Percentiles rank a stretch among this genome's conserved stretches.
Evolutionary conservation across 2,329 filamentous ascomycete species (phyloP).

Genomic region (Aspergillus sp.): DNA sequence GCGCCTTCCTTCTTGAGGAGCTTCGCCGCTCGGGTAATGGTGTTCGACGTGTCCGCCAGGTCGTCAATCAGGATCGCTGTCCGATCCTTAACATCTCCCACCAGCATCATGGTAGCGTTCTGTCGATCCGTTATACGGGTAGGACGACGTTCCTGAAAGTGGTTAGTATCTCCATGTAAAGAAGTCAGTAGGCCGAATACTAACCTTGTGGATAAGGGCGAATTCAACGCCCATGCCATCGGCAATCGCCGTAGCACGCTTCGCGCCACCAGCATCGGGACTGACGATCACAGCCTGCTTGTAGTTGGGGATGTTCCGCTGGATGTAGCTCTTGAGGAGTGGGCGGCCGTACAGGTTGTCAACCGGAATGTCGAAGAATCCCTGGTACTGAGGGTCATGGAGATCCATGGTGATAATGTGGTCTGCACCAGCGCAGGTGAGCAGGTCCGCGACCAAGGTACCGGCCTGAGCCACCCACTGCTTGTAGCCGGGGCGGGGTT

Average conservation of each 20-base stretch:
- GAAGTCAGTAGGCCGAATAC: slow-evolving; percentile 21
- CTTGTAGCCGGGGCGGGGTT: slow-evolving; percentile 90
- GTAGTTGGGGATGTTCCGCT: slow-evolving; percentile 80
- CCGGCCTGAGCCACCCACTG: slow-evolving; percentile 98
- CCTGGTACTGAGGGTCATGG: slow-evolving; percentile 94
- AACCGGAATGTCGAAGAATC: slow-evolving; percentile 97
- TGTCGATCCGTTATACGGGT: slow-evolving; percentile 83
- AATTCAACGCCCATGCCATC: slow-evolving; percentile 93
- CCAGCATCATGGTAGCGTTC: slow-evolving; percentile 86
- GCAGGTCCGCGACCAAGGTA: slow-evolving; percentile 87
- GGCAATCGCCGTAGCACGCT: slow-evolving; percentile 92
- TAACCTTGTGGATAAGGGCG: slow-evolving; percentile 95
- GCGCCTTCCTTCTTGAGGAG: slow-evolving; percentile 92
- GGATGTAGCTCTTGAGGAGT: slow-evolving; percentile 64
- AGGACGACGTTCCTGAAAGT: slow-evolving; percentile 74
- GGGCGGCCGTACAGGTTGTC: slow-evolving; percentile 84
- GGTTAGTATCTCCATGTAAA: slow-evolving; percentile 19
- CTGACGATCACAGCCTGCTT: slow-evolving; percentile 89
- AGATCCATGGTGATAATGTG: slow-evolving; percentile 98
- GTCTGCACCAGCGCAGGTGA: slow-evolving; percentile 93
- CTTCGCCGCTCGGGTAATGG: slow-evolving; percentile 93
- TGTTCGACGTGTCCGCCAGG: slow-evolving; percentile 93
- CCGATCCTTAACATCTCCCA: slow-evolving; percentile 78
- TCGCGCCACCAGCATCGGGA: slow-evolving; percentile 93
- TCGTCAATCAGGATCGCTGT: slow-evolving; percentile 93